phyloP scores from a whole-genome alignment of 495 filamentous ascomycete species.

The Neurospora cerealis region DNA sequence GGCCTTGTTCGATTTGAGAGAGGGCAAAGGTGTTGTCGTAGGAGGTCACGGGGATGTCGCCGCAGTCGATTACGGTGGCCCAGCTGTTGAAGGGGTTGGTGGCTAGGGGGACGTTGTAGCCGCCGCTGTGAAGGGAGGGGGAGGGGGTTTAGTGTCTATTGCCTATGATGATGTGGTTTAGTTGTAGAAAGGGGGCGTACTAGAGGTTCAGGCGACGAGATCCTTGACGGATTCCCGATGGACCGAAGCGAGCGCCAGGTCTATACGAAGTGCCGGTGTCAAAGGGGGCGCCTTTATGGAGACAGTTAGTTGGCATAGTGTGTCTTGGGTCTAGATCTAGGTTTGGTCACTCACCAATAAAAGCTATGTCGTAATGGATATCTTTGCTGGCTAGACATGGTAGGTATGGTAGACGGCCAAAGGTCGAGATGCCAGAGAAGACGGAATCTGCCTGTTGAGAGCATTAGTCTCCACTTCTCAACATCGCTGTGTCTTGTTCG shows the following conservation, averaged over 20 bases:
- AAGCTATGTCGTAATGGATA: conserved; percentile 65
- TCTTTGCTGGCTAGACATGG: conserved; percentile 62
- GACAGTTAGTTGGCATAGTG: conserved; percentile 7
- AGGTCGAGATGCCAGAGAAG: conserved; percentile 79
- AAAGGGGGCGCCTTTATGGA: conserved; percentile 26
- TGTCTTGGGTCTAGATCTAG: conserved; percentile 49
- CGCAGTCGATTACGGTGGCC: conserved; percentile 72
- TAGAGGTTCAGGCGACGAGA: conserved; percentile 64
- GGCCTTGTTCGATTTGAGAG: conserved; percentile 68
- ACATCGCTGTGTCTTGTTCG: background rate
- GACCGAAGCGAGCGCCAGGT: conserved; percentile 71
- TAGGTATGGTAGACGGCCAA: conserved; percentile 67
- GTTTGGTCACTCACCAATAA: conserved; percentile 67
- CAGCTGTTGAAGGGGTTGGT: conserved; percentile 74
- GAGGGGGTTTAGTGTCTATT: background rate
- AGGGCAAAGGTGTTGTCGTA: conserved; percentile 71
- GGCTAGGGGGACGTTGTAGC: conserved; percentile 68
- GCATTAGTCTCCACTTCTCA: conserved; percentile 4
- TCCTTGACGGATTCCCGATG: conserved; percentile 75
- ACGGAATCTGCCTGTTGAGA: conserved; percentile 37
- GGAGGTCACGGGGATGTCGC: conserved; percentile 75
- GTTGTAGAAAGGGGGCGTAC: conserved; percentile 11
- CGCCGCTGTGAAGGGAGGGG: conserved; percentile 35
- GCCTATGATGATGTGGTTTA: background rate
- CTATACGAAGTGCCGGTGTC: conserved; percentile 32